A percentile compares a stretch with the other conserved stretches of the same genome.
Evolutionary conservation across 2,329 filamentous ascomycete species (phyloP).

Genomic region (Chaetomiaceae sp.): DNA sequence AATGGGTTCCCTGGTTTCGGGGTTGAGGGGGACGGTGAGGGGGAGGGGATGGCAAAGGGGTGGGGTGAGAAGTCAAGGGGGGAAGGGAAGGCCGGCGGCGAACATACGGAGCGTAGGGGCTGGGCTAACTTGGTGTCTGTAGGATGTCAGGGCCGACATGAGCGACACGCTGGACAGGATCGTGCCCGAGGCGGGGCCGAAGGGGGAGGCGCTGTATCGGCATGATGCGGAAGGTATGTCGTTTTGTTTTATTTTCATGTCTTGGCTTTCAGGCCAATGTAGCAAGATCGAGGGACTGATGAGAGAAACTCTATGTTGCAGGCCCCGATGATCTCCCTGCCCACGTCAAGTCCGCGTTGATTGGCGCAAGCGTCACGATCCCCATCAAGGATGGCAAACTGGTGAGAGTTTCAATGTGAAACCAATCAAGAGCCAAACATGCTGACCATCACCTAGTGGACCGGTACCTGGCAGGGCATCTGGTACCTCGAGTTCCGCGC

Average conservation of each 20-base stretch:
- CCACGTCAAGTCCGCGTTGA: conserved; percentile 85
- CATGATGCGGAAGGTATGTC: conserved; percentile 73
- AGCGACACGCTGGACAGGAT: conserved; percentile 87
- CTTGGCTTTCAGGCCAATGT: too few relatives aligned
- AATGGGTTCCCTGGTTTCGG: too few relatives aligned
- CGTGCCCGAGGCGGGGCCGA: conserved; percentile 69
- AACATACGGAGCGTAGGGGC: too few relatives aligned
- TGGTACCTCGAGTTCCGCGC: conserved; percentile 91
- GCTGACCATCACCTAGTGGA: conserved; percentile 39
- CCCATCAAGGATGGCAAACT: conserved; percentile 84
- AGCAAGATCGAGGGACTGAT: not conserved
- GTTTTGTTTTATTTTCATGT: too few relatives aligned
- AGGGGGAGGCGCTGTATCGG: conserved; percentile 70
- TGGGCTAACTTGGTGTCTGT: too few relatives aligned
- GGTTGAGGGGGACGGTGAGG: too few relatives aligned
- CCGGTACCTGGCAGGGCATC: conserved; percentile 78
- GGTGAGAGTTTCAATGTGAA: conserved; percentile 37
- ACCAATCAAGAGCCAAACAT: too few relatives aligned
- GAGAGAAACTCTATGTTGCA: too few relatives aligned
- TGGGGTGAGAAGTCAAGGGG: too few relatives aligned
- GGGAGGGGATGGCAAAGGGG: too few relatives aligned
- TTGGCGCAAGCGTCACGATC: conserved; percentile 85
- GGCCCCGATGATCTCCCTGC: conserved; percentile 94
- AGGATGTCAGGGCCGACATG: conserved; percentile 88
- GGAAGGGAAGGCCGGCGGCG: not conserved